Evolutionary conservation across 805 yeast species (phyloP).

Genomic region (Nakazawaea ambrosiae): DNA sequence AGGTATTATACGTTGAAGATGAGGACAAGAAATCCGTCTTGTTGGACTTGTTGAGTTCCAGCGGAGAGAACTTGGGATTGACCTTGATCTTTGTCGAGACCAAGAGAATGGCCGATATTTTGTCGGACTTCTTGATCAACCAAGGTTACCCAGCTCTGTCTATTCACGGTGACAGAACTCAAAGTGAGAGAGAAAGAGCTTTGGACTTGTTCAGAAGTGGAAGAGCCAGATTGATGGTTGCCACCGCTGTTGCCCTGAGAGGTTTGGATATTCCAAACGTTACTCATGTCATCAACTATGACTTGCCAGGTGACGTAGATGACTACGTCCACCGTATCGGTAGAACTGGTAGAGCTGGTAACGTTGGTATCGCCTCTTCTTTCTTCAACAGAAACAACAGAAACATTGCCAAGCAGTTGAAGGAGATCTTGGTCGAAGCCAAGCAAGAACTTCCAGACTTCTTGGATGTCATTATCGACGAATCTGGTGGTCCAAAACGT

Average conservation of each 20-base stretch:
- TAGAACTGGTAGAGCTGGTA: conserved; percentile 99
- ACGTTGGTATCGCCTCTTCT: conserved; percentile 96
- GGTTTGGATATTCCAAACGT: conserved; percentile 99
- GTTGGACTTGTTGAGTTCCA: conserved; percentile 77
- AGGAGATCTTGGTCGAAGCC: conserved; percentile 87
- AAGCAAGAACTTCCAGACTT: conserved; percentile 96
- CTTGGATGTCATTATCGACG: conserved; percentile 75
- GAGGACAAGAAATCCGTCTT: conserved; percentile 87
- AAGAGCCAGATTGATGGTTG: conserved; percentile 88
- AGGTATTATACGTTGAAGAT: conserved; percentile 85
- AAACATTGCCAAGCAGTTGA: conserved; percentile 79
- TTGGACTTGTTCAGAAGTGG: conserved; percentile 91
- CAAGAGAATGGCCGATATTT: conserved; percentile 95
- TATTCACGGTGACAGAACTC: conserved; percentile 98
- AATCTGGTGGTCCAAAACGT: conserved; percentile 44
- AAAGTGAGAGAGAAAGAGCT: conserved; percentile 96
- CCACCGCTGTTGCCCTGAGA: conserved; percentile 99
- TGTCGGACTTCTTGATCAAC: conserved; percentile 84
- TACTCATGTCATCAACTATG: conserved; percentile 95
- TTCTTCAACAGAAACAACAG: conserved; percentile 95
- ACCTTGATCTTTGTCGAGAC: conserved; percentile 96
- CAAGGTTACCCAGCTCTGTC: conserved; percentile 96
- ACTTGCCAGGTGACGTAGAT: conserved; percentile 93
- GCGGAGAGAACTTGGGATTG: conserved; percentile 61
- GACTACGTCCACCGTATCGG: conserved; percentile 99